Base-by-base conservation (phyloP, 2,329 filamentous ascomycete species). In the Aspergillus ochraceoroseus region DNA sequence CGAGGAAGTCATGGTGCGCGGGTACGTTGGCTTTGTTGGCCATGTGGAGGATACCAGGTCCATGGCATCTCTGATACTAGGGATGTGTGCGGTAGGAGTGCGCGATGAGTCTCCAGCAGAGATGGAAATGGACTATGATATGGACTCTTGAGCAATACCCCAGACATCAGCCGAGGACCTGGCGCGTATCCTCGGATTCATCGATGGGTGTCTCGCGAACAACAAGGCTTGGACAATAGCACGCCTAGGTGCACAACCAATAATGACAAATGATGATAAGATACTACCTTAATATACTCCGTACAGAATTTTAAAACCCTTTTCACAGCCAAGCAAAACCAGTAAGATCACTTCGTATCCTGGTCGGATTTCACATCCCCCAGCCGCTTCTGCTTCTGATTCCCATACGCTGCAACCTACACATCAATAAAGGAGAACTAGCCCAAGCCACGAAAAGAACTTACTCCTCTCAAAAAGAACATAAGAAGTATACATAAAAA, bases 391-490 rank as follows among this genome's bases (percentile, higher is more conserved):
- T 43, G 38, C 18, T 45, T 47, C 38, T 58, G 51, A 30, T 53
- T 40, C 11, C 51, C 53, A 48, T 58, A 60, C 11, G 55, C 59
- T 62, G 41, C 11, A 18, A 25, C 17, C 4, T n/a, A 17, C n/a
- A 36, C 17, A 8, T 28, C 14, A 29, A 28, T 22, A 36, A 15
- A n/a, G 13, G 7, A n/a, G 1, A 7, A 13, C 11, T 20, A 12
- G 2, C 8, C 18, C 0, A 4, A 20, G 5, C 5, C 9, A n/a
- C n/a, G n/a, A n/a, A 29, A 17, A 22, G 23, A 5, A 59, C 59
- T 52, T 20, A 63, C 60, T 45, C 26, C 60, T 45, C 31, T 63
- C 59, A 51, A 52, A 63, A 26, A 63, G 45, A 37, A 59, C 49
- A 38, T 50, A 63, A 20, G 60, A 61, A 5, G 59, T 62, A 45